These are phyloP conservation scores for Porcisia hertigi DNA, from an alignment of 208 protist genomes.

Conservation along the genomic window DNA sequence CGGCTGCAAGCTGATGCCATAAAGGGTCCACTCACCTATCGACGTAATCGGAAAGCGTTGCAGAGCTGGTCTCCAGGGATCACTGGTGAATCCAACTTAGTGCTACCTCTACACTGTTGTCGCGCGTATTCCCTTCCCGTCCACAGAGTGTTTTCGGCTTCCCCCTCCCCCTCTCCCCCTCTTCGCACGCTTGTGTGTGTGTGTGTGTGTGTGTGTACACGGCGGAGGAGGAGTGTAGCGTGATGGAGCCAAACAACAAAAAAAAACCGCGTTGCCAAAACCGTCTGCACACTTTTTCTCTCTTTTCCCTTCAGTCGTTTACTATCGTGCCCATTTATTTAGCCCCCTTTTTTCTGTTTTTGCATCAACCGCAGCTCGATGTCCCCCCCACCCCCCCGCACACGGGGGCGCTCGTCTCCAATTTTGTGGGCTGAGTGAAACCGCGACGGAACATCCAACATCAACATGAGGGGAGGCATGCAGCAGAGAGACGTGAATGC, in stretches of 20 bases:
- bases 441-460: too few species aligned
- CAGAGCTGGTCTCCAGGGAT: neutral
- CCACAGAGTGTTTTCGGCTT: conserved; percentile 1
- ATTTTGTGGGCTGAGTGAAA: too few species aligned
- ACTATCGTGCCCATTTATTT: too few species aligned
- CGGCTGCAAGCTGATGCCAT: conserved; percentile 89
- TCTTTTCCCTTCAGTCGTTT: too few species aligned
- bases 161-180: neutral
- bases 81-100: neutral
- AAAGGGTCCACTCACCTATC: neutral
- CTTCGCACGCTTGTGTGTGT: neutral
- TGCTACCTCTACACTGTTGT: neutral
- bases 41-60: neutral
- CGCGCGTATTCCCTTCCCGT: neutral
- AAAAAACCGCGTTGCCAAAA: too few species aligned
- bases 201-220: neutral
- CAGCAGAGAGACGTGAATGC: neutral
- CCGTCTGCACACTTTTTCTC: too few species aligned
- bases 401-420: too few species aligned
- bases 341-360: too few species aligned
- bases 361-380: too few species aligned
- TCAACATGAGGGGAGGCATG: too few species aligned
- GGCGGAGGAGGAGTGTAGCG: neutral
- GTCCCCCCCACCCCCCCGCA: too few species aligned
- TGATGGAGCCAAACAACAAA: neutral